Percentiles rank a stretch among this genome's conserved stretches.
These are phyloP conservation scores for Ustilago loliicola DNA, from an alignment of 1,284 basidiomycete species.

Conservation along the genomic window DNA sequence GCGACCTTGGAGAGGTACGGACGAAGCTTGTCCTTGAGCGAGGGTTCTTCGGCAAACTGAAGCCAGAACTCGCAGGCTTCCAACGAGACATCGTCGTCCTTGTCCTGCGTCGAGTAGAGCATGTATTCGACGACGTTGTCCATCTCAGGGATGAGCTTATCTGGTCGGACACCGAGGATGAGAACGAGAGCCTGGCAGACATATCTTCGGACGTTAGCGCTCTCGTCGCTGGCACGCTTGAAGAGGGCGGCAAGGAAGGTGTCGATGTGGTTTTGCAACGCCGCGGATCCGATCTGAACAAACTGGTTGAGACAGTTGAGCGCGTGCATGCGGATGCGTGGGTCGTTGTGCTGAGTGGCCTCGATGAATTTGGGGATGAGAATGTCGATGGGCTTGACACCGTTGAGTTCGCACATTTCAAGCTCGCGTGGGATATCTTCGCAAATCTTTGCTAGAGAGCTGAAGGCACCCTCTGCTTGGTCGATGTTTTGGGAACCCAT, in stretches of 20 bases:
- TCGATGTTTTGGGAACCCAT: conserved; percentile 59
- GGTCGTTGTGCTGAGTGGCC: conserved; percentile 80
- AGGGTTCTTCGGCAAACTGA: conserved; percentile 95
- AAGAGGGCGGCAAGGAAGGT: conserved; percentile 92
- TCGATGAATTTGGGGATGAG: conserved; percentile 86
- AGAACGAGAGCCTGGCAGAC: conserved; percentile 96
- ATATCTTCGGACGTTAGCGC: conserved; percentile 90
- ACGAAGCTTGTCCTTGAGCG: conserved; percentile 84
- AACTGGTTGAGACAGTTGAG: conserved; percentile 95
- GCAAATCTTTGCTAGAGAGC: conserved; percentile 93
- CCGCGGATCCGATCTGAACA: conserved; percentile 79
- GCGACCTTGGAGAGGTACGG: conserved; percentile 89
- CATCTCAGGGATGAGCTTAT: conserved; percentile 97
- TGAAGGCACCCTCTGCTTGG: conserved; percentile 81
- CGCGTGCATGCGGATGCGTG: conserved; percentile 90
- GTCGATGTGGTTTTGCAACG: conserved; percentile 88
- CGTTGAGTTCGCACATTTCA: conserved; percentile 86
- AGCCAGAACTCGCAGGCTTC: conserved; percentile 99
- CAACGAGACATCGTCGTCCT: conserved; percentile 75
- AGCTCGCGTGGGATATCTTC: conserved; percentile 96
- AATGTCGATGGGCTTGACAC: conserved; percentile 66
- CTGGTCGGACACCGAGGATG: conserved; percentile 89
- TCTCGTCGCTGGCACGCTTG: conserved; percentile 92
- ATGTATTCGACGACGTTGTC: conserved; percentile 96
- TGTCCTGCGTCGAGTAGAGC: conserved; percentile 97